phyloP scores from a whole-genome alignment of 2,329 filamentous ascomycete species.

The Ophiostoma ips region DNA sequence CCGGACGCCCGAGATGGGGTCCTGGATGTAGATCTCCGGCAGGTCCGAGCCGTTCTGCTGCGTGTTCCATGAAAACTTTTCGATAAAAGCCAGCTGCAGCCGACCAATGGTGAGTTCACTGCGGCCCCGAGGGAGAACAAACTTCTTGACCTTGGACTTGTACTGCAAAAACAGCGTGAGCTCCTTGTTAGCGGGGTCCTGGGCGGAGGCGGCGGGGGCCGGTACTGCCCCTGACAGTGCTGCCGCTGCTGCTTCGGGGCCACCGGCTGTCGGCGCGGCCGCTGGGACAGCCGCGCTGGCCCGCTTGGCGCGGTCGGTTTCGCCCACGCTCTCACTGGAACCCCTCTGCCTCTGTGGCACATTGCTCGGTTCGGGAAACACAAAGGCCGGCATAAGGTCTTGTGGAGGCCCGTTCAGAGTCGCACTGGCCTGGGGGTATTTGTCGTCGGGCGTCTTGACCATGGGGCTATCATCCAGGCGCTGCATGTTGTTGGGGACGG shows the following conservation, averaged over 20 bases:
- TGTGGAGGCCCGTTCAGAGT: constrained; percentile 45
- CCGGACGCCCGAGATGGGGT: constrained; percentile 86
- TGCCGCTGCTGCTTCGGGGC: not conserved
- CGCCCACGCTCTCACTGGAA: not conserved
- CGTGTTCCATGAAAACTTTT: constrained; percentile 98
- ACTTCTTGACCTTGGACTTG: constrained; percentile 94
- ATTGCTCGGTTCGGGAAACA: constrained; percentile 17
- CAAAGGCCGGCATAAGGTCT: constrained; percentile 25
- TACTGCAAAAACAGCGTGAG: constrained; percentile 91
- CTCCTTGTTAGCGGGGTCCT: constrained; percentile 50
- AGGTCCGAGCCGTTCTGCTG: constrained; percentile 85
- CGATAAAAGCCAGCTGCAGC: constrained; percentile 90
- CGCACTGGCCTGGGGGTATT: constrained; percentile 38
- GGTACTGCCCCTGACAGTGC: not conserved
- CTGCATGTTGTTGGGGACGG: not conserved
- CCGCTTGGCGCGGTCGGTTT: constrained; percentile 11
- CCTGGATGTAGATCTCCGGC: constrained; percentile 96
- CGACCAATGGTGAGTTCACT: constrained; percentile 75
- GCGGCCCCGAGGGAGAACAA: constrained; percentile 71
- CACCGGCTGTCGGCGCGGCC: not conserved
- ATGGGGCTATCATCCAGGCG: constrained; percentile 28
- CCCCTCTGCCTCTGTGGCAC: constrained; percentile 3
- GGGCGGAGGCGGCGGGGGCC: not conserved
- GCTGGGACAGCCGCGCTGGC: constrained; percentile 5
- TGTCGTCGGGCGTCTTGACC: constrained; percentile 52